Evolutionary conservation across 129 eudicot species (phyloP), one percentile per base, ranked within the genome.

Genomic region (Logfia minima): DNA sequence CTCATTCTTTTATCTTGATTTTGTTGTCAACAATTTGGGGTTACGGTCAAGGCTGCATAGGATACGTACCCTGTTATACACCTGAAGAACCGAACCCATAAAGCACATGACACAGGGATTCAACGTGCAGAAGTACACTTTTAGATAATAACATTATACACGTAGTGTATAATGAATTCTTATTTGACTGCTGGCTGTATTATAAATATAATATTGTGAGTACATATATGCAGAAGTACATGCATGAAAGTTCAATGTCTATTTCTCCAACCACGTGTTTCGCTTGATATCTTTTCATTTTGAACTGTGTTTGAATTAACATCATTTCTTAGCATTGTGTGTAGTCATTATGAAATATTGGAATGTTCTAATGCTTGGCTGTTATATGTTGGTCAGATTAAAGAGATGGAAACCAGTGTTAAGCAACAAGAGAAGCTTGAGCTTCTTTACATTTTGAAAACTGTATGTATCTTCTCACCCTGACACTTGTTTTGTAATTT

Each of bases 351-450:
- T 53, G 39, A 9, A 61, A 21, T 45, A n/a, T 2, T 70, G 26
- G 32, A 51, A 72, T 79, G 26, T 51, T 21, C 43, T 72, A 13
- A 63, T 71, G 43, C 61, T 75, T 24, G 26, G 61, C 70, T 68
- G 62, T 56, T 66, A 18, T 55, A 11, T 68, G 23, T 32, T 52
- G 43, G 84, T 62, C 79, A 93, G 99, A 85, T 91, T 56, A 89
- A 86, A 81, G 99, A 91, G 72, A 82, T 88, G 92, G 97, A 94
- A 86, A 72, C 82, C 21, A 74, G 73, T 84, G 77, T 79, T 13
- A 94, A 91, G 80, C 89, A 91, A 67, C 96, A 94, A 78, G 96
- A 91, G 48, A 91, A 83, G 80, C 75, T 85, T 77, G 94, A 86
- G 97, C 96, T 75, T 77, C 93, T 26, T 61, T 75, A 71, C 81